Conservation (phyloP, 1,284 basidiomycete species). For the Puccinia triticina region DNA sequence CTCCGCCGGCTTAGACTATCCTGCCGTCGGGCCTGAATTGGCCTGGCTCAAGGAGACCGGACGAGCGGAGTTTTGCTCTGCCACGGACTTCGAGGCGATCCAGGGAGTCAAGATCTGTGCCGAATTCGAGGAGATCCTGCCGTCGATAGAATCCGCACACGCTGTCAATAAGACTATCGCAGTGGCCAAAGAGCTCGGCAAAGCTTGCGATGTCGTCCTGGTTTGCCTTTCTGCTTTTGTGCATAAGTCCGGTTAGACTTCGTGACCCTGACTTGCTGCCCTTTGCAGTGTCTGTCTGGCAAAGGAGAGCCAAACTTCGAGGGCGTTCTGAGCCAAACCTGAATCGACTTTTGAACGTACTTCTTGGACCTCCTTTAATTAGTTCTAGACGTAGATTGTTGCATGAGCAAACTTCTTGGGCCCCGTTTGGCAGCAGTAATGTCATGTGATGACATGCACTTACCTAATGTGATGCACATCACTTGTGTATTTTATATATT, state of each 20-base stretch:
- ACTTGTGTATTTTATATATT: too few species aligned
- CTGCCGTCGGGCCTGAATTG: slow-evolving; percentile 92
- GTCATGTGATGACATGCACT: too few species aligned
- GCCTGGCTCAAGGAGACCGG: slow-evolving; percentile 93
- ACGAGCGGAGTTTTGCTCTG: slow-evolving; percentile 87
- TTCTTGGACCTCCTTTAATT: background rate
- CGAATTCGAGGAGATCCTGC: slow-evolving; percentile 95
- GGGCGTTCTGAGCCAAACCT: slow-evolving; percentile 23
- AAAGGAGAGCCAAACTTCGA: slow-evolving; percentile 91
- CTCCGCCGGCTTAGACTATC: slow-evolving; percentile 87
- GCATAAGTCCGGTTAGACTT: background rate
- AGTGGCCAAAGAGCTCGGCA: slow-evolving; percentile 79
- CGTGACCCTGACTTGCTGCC: background rate
- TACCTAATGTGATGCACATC: too few species aligned
- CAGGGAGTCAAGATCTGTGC: slow-evolving; percentile 88
- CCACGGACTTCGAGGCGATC: slow-evolving; percentile 90
- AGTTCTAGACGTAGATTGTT: background rate
- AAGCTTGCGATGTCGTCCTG: slow-evolving; percentile 85
- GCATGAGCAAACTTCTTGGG: background rate
- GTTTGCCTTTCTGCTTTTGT: slow-evolving; percentile 58
- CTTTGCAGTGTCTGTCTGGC: slow-evolving; percentile 69
- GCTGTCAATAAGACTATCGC: slow-evolving; percentile 89
- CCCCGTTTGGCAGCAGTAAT: too few species aligned
- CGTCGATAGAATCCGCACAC: slow-evolving; percentile 92
- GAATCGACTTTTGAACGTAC: background rate